Base-by-base conservation (phyloP, 2,329 filamentous ascomycete species). In the Trichoderma guizhouense region DNA sequence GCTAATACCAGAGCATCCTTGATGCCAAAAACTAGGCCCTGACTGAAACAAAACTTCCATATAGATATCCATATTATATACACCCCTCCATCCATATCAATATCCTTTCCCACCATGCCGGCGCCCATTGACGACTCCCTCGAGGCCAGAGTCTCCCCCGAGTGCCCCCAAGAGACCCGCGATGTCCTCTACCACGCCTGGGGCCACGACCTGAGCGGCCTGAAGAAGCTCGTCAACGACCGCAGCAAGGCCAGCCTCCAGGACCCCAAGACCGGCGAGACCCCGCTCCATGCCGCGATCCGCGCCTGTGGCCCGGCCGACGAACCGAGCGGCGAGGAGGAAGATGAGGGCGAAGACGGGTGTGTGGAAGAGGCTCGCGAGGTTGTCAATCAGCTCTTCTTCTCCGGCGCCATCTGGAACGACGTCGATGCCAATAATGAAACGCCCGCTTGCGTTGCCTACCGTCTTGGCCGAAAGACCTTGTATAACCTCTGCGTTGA, bases 381-480 rank as follows among this genome's bases (percentile, higher is more conserved):
- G 67, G 91, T 91, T 0, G 84, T 98, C 5, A 88, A 89, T 75
- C 88, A 96, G 78, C 86, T 98, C 8, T 90, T 98, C 73, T 88
- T 95, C 78, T 92, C 92, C 76, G 96, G 96, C 36, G 96, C 94
- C 12, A 98, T 98, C 76, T 99, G 96, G 96, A 99, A 99, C 83
- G 95, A 98, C 80, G 85, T 98, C 71, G 94, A 98, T 81, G 83
- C 86, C 75, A 91, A 93, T 76, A 88, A 94, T 77, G 95, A 98
- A 85, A 98, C 96, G 3, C 94, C 96, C 0, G 96, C 94, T 8
- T 98, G 95, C 80, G 84, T 98, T 57, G 96, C 96, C 9, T 85
- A 86, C 72, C 84, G 89, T 30, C 79, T 98, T 28, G 91, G 92
- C 0, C 84, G 93, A 76, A 86, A 82, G 69, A 87, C 89, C 64